Percentiles rank a stretch among this genome's conserved stretches.
phyloP scores from a whole-genome alignment of 257 asterid genomes.

The Schizonepeta tenuifolia region DNA sequence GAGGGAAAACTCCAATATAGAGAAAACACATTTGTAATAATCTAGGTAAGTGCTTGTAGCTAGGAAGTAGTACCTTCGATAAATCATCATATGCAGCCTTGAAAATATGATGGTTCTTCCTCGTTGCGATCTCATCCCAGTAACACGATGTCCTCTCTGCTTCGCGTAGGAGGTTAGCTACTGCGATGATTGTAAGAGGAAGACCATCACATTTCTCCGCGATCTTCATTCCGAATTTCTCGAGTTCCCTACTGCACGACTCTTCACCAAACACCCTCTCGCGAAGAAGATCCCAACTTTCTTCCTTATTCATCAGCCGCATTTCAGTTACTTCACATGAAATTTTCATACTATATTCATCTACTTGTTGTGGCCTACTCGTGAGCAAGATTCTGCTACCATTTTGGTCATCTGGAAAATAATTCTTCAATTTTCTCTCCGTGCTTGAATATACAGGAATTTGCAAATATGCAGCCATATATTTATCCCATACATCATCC shows the following conservation, averaged over 20 bases:
- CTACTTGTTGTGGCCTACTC: constrained; percentile 2
- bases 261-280: not conserved
- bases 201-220: constrained; percentile 18
- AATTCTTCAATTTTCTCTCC: not conserved
- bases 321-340: not conserved
- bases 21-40: not conserved
- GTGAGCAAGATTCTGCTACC: not conserved
- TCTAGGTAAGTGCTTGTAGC: constrained; percentile 12
- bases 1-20: not conserved
- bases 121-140: constrained; percentile 5
- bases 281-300: constrained; percentile 17
- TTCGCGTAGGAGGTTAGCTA: not conserved
- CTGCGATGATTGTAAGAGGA: constrained; percentile 14
- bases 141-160: not conserved
- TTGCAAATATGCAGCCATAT: not conserved
- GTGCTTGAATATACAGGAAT: not conserved
- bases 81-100: not conserved
- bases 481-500: constrained; percentile 14
- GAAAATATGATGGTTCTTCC: not conserved
- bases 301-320: constrained; percentile 7
- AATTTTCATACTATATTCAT: no score
- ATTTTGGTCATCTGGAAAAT: not conserved
- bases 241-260: not conserved
- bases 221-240: constrained; percentile 7
- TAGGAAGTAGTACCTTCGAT: constrained; percentile 9